Base-by-base conservation (phyloP, 2,329 filamentous ascomycete species). In the Xylariaceae sp. region DNA sequence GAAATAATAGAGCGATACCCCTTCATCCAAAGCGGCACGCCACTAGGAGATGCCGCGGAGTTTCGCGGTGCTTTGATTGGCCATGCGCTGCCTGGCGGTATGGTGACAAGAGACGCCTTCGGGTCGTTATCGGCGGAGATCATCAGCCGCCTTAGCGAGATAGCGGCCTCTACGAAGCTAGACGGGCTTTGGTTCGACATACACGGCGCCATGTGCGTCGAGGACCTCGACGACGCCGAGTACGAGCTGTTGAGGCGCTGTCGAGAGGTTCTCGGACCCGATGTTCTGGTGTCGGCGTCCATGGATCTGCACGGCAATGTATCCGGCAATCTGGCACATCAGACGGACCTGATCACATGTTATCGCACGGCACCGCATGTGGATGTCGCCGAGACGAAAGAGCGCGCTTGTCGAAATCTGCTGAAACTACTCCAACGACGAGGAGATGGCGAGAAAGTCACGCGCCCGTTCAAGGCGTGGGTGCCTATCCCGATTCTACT, bases 291-390 rank as follows among this genome's bases (percentile, higher is more conserved):
- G 5, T 82, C 80, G 1, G 78, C 81, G 0, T 81, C 79, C 0
- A 83, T 83, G 80, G 81, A 83, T 61, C 69, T 83, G 18, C 81
- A 83, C 62, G 81, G 81, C 2, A 83, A 83, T 59, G 80, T 83
- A 7, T 81, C 79, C 7, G 71, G 73, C 5, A 69, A 74, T 41
- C 70, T 83, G 14, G 79, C 71, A 2, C 79, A 82, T 58, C 74
- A 77, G 69, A 75, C 74, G 2, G 81, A 83, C 61, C 62, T 83
- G 7, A 74, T 83, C 19, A 83, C 80, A 1, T 83, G 80, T 63
- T 83, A 80, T 56, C 77, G 79, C 16, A 80, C 75, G 64, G 79
- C 79, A 12, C 81, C 81, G 0, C 81, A 83, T 60, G 75, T 80
- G 20, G 80, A 83, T 60, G 75, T 73, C 2, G 64, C 71, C 18